These are phyloP conservation scores for Solanum stenotomum DNA, from an alignment of 257 asterid species.

Conservation along the genomic window DNA sequence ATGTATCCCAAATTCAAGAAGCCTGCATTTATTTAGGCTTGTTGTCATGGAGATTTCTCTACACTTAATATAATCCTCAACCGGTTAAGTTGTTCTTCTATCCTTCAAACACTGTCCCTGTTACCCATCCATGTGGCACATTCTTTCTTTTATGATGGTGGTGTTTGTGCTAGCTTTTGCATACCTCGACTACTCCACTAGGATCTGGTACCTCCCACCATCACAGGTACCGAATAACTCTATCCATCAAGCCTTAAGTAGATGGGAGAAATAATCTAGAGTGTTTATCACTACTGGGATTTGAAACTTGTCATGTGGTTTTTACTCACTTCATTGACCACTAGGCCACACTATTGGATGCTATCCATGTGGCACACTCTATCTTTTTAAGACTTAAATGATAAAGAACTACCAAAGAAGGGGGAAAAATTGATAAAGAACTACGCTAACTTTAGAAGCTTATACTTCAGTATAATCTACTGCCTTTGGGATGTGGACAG, in stretches of 20 bases:
- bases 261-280: not conserved
- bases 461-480: not conserved
- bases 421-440: not conserved
- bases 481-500: not conserved
- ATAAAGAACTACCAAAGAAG: not conserved
- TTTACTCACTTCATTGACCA: not conserved
- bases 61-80: not conserved
- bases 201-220: not conserved
- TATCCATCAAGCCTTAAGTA: not conserved
- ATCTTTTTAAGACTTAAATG: not conserved
- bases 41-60: not conserved
- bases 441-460: not conserved
- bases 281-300: not conserved
- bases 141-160: not conserved
- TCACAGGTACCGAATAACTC: not conserved
- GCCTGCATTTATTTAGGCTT: not conserved
- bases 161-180: not conserved
- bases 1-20: not conserved
- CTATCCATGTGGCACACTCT: not conserved
- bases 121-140: not conserved
- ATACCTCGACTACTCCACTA: not conserved
- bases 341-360: not conserved
- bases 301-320: not conserved
- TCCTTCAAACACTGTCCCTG: not conserved
- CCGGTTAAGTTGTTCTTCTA: not conserved